Conservation (phyloP, 2,329 filamentous ascomycete species). For the Coniochaeta hoffmannii region DNA sequence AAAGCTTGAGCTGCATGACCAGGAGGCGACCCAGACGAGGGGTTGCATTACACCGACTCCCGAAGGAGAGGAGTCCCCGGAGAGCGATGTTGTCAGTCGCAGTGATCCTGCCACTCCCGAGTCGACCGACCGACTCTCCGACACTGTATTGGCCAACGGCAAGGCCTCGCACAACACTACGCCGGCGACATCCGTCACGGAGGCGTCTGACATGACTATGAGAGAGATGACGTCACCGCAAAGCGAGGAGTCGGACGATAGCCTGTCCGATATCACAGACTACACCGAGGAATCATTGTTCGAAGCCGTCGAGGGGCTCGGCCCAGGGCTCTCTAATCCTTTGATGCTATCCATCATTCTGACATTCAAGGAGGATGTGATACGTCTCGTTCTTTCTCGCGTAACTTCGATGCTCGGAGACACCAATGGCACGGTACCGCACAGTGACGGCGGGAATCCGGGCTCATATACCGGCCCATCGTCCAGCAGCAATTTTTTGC, state of each 20-base stretch:
- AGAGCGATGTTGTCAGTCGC: not conserved
- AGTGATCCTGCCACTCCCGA: not conserved
- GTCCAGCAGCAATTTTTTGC: too few relatives aligned
- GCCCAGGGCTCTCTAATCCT: not conserved
- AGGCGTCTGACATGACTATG: not conserved
- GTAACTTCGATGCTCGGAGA: not conserved
- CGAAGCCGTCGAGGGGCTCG: not conserved
- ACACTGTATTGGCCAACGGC: not conserved
- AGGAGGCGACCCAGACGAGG: not conserved
- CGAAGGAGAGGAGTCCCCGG: not conserved
- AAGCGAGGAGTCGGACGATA: not conserved
- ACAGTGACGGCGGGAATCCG: not conserved
- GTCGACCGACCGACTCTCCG: not conserved
- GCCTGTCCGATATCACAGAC: not conserved
- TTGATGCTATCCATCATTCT: not conserved
- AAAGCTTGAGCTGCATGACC: not conserved
- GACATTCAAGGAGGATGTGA: not conserved
- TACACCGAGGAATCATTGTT: constrained; percentile 2
- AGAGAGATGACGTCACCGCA: not conserved
- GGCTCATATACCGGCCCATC: not conserved
- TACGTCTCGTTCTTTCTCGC: not conserved
- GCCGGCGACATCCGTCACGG: not conserved
- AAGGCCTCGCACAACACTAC: not conserved
- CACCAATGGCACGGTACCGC: not conserved
- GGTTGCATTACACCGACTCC: not conserved